Evolutionary conservation across 768 basidiomycete species (phyloP).

Genomic region (Mycena venus): DNA sequence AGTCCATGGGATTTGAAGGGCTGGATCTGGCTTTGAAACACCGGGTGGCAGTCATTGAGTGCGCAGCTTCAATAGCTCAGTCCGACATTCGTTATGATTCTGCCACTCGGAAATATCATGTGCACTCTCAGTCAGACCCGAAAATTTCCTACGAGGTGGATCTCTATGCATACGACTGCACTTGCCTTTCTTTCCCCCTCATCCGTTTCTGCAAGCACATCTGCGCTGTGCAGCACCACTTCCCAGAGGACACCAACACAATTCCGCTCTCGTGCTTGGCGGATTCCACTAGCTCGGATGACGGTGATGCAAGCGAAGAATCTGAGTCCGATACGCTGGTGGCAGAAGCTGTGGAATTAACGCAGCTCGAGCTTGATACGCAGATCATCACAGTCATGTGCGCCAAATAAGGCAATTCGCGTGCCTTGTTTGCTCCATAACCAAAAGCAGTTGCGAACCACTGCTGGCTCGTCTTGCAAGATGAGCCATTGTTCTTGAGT

Average conservation of each 20-base stretch:
- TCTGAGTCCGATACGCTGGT: background rate
- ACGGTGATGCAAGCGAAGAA: background rate
- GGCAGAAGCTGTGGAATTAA: background rate
- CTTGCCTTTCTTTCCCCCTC: background rate
- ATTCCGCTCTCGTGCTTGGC: background rate
- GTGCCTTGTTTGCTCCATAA: no score
- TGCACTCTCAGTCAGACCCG: background rate
- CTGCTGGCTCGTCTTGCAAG: no score
- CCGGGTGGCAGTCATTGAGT: background rate
- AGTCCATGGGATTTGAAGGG: background rate
- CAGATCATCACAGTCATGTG: background rate
- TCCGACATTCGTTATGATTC: no score
- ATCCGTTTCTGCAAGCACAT: background rate
- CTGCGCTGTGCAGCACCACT: conserved; percentile 1
- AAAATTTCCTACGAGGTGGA: background rate
- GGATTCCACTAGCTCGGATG: background rate
- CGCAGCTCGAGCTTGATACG: background rate
- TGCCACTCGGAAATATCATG: background rate
- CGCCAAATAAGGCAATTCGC: no score
- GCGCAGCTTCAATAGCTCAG: background rate
- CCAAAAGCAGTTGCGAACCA: no score
- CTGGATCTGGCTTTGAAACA: no score
- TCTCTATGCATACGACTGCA: background rate
- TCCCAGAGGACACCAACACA: background rate
- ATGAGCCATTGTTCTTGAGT: no score